phyloP scores from a whole-genome alignment of 805 yeast genomes.

The Pichia heedii region DNA sequence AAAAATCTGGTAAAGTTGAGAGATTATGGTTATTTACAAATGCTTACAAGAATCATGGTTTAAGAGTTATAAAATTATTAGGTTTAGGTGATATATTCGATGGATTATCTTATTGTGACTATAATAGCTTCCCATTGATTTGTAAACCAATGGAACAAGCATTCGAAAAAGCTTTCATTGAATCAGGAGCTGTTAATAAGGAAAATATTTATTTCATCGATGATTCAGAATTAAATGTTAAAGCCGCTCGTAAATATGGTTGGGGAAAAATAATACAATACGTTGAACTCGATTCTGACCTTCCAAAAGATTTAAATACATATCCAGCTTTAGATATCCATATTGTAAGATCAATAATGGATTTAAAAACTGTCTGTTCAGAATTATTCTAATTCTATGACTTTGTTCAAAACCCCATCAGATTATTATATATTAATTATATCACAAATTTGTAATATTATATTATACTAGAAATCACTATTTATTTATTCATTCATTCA shows the following conservation, averaged over 20 bases:
- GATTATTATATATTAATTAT: too few species aligned
- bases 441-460: too few species aligned
- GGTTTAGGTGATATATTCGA: conserved; percentile 93
- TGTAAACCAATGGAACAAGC: conserved; percentile 84
- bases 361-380: conserved; percentile 42
- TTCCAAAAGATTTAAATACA: conserved; percentile 29
- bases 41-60: conserved; percentile 87
- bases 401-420: too few species aligned
- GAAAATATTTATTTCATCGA: conserved; percentile 67
- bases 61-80: conserved; percentile 65
- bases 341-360: conserved; percentile 50
- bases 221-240: conserved; percentile 74
- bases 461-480: too few species aligned
- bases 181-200: conserved; percentile 48
- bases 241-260: conserved; percentile 63
- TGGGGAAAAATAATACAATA: conserved; percentile 66
- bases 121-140: conserved; percentile 53
- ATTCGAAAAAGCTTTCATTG: conserved; percentile 54
- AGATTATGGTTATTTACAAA: conserved; percentile 89
- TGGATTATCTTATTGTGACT: conserved; percentile 91
- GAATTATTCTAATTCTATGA: conserved; percentile 43
- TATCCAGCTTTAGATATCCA: conserved; percentile 32
- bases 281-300: conserved; percentile 60
- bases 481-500: too few species aligned
- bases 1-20: conserved; percentile 42